Evolutionary conservation across 2,329 filamentous ascomycete species (phyloP).

Genomic region (Trichoderma simmonsii): DNA sequence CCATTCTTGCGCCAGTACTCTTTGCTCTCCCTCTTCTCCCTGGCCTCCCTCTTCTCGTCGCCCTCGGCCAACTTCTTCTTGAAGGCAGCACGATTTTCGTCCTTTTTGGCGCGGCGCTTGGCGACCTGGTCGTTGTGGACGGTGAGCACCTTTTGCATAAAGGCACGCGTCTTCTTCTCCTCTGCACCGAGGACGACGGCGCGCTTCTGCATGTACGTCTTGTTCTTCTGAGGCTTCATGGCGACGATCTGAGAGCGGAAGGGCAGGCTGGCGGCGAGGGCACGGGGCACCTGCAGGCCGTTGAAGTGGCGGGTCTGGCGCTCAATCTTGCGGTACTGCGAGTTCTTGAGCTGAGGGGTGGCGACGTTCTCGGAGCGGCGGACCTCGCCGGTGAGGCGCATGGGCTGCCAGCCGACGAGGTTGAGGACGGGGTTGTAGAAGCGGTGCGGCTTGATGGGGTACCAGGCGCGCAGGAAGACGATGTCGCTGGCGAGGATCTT

Average conservation of each 20-base stretch:
- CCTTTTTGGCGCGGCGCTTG: conserved; percentile 80
- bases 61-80: conserved; percentile 78
- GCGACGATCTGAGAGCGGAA: conserved; percentile 87
- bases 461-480: conserved; percentile 95
- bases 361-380: conserved; percentile 71
- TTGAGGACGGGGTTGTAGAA: conserved; percentile 98
- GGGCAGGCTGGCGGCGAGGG: conserved; percentile 78
- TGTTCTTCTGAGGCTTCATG: conserved; percentile 73
- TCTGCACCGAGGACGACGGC: conserved; percentile 83
- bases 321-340: conserved; percentile 71
- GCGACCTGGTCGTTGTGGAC: conserved; percentile 86
- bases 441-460: conserved; percentile 87
- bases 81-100: conserved; percentile 78
- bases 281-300: conserved; percentile 70
- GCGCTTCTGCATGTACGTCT: conserved; percentile 92
- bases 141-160: conserved; percentile 91
- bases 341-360: conserved; percentile 80
- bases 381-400: conserved; percentile 92
- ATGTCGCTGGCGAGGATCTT: conserved; percentile 97
- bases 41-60: conserved; percentile 77
- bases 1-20: conserved; percentile 93
- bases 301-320: conserved; percentile 73
- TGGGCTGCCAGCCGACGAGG: conserved; percentile 85
- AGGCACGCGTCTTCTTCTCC: conserved; percentile 81
- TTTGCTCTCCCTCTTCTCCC: conserved; percentile 88